Percentiles rank a stretch among this genome's conserved stretches.
Evolutionary conservation across 805 yeast genomes (phyloP).

Genomic region (Barnettozyma botsteinii): DNA sequence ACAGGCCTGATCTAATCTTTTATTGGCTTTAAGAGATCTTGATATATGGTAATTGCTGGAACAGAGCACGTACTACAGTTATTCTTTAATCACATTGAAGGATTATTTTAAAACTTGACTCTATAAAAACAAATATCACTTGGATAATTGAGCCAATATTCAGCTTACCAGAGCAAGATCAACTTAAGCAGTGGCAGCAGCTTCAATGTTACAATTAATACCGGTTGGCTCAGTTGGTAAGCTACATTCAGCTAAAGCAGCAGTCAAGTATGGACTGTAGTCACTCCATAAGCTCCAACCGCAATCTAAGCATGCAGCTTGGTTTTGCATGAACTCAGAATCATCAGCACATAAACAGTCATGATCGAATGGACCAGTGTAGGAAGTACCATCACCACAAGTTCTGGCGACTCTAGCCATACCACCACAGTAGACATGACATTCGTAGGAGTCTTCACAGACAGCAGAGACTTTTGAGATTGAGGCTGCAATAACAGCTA

Average conservation of each 20-base stretch:
- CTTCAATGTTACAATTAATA: not conserved
- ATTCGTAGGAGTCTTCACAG: slow-evolving; percentile 11
- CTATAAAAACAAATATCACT: too few species aligned
- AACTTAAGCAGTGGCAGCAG: too few species aligned
- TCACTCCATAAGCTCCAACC: slow-evolving; percentile 33
- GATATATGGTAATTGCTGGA: too few species aligned
- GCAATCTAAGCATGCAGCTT: slow-evolving; percentile 28
- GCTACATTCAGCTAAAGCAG: slow-evolving; percentile 15
- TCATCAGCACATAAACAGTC: slow-evolving; percentile 17
- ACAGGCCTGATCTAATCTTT: too few species aligned
- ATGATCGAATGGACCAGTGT: slow-evolving; percentile 2
- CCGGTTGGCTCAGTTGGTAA: slow-evolving; percentile 22
- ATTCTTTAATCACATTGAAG: too few species aligned
- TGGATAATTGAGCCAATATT: too few species aligned
- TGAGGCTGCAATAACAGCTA: not conserved
- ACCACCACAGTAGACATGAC: slow-evolving; percentile 29
- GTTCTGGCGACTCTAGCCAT: slow-evolving; percentile 25
- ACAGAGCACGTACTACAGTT: too few species aligned
- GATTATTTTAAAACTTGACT: too few species aligned
- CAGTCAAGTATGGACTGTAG: slow-evolving; percentile 21
- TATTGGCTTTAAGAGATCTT: too few species aligned
- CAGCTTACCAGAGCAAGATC: too few species aligned
- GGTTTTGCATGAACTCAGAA: slow-evolving; percentile 10
- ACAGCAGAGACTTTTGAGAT: not conserved
- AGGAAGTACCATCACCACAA: slow-evolving; percentile 18